phyloP scores from a whole-genome alignment of 768 basidiomycete species.

The Pisolithus marmoratus region DNA sequence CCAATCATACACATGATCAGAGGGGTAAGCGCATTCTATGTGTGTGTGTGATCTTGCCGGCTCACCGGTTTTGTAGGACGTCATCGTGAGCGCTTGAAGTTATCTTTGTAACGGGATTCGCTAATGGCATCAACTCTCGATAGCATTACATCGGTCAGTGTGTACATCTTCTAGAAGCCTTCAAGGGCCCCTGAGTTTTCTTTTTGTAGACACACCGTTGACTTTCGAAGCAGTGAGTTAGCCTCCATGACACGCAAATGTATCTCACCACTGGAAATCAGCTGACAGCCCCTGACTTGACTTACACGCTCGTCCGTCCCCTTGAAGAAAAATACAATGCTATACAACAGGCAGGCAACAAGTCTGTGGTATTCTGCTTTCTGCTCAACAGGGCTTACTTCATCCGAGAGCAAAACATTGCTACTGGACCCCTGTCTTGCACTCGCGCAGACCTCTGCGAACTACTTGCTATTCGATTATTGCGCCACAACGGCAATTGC shows the following conservation, averaged over 20 bases:
- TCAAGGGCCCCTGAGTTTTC: conserved; percentile 1
- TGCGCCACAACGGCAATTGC: conserved; percentile 66
- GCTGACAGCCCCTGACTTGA: conserved; percentile 82
- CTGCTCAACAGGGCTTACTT: conserved; percentile 87
- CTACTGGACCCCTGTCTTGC: conserved; percentile 61
- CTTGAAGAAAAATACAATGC: conserved; percentile 80
- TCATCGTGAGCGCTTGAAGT: conserved; percentile 40
- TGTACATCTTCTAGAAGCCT: background rate
- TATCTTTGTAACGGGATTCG: background rate
- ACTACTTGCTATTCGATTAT: conserved; percentile 75
- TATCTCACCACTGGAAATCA: conserved; percentile 27
- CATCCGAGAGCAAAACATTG: conserved; percentile 67
- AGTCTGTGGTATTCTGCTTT: conserved; percentile 82
- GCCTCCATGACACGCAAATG: background rate
- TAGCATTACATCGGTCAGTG: conserved; percentile 66
- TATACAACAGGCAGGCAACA: conserved; percentile 69
- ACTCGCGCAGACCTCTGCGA: conserved; percentile 85
- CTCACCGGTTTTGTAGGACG: conserved; percentile 42
- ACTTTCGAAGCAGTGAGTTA: conserved; percentile 67
- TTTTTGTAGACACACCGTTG: conserved; percentile 71
- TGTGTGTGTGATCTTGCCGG: background rate
- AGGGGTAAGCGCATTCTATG: conserved; percentile 36
- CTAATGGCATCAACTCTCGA: conserved; percentile 4
- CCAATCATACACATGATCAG: conserved; percentile 79
- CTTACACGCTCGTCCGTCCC: conserved; percentile 85